Percentiles rank a stretch among this genome's conserved stretches.
Conservation (phyloP, 2,329 filamentous ascomycete species). For the Pseudogymnoascus verrucosus region DNA sequence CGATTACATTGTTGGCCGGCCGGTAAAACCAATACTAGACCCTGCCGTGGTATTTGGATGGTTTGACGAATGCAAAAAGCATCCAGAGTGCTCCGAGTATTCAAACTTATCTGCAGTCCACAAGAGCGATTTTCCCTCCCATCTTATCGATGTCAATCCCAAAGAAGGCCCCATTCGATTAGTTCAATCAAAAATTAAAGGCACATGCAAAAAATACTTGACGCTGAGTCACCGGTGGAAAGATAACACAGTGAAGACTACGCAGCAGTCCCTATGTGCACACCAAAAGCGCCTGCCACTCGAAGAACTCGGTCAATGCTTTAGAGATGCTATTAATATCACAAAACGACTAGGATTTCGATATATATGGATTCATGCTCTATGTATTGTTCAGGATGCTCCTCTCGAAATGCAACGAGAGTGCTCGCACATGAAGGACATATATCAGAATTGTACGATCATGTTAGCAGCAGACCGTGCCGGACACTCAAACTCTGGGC, state of each 20-base stretch:
- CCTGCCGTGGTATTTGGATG: not conserved
- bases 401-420: not conserved
- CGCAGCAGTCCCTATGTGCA: not conserved
- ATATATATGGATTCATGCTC: constrained; percentile 1
- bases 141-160: not conserved
- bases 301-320: not conserved
- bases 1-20: not conserved
- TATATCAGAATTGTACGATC: not conserved
- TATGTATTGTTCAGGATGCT: not conserved
- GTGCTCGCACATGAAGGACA: not conserved
- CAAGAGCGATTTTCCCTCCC: not conserved
- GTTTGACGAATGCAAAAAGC: not conserved
- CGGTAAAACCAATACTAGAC: not conserved
- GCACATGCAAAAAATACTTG: not conserved
- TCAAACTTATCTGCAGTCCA: not conserved
- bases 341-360: not conserved
- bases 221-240: not conserved
- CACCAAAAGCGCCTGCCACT: not conserved
- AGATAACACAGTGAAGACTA: not conserved
- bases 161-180: not conserved
- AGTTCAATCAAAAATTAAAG: not conserved
- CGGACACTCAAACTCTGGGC: not conserved
- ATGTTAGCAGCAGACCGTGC: not conserved
- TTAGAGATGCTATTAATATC: not conserved
- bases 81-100: not conserved